Percentiles rank a stretch among this genome's conserved stretches.
Conservation (phyloP, 1,139 yeast species). For the Geotrichum carabidarum region DNA sequence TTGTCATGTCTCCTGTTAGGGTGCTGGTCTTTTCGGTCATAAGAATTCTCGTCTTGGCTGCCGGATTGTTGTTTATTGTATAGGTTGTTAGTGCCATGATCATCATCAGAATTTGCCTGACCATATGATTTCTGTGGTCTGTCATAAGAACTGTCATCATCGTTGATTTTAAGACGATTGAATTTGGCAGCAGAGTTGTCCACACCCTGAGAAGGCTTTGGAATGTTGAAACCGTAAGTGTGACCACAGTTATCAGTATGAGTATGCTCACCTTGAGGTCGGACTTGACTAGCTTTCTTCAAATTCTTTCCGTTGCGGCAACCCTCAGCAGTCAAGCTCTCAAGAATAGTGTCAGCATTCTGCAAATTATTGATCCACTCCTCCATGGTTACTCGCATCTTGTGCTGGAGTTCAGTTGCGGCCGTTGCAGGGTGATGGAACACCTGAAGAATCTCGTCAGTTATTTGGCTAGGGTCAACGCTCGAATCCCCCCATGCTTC, state of each 20-base stretch:
- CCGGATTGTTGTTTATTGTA: not conserved
- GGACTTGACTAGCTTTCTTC: not conserved
- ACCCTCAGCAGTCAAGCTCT: constrained; percentile 25
- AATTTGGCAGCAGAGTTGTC: not conserved
- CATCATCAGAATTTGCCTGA: not conserved
- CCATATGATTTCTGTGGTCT: no score
- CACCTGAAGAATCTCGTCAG: constrained; percentile 23
- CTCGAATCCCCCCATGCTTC: constrained; percentile 26
- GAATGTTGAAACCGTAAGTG: constrained; percentile 15
- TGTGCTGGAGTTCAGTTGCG: constrained; percentile 22
- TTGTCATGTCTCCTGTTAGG: not conserved
- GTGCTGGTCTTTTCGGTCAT: not conserved
- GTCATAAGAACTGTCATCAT: not conserved
- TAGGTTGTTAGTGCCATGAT: not conserved
- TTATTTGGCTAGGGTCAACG: constrained; percentile 20
- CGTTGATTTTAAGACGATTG: not conserved
- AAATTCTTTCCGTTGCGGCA: constrained; percentile 23
- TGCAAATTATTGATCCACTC: constrained; percentile 23
- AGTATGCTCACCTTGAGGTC: not conserved
- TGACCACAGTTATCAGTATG: constrained; percentile 18
- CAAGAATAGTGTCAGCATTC: constrained; percentile 18
- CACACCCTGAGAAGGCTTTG: not conserved
- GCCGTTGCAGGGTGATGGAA: constrained; percentile 29
- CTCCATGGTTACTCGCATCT: constrained; percentile 24
- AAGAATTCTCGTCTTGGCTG: not conserved